Evolutionary conservation across 106 monocot species (phyloP).

Genomic region (Iris macrosiphon): DNA sequence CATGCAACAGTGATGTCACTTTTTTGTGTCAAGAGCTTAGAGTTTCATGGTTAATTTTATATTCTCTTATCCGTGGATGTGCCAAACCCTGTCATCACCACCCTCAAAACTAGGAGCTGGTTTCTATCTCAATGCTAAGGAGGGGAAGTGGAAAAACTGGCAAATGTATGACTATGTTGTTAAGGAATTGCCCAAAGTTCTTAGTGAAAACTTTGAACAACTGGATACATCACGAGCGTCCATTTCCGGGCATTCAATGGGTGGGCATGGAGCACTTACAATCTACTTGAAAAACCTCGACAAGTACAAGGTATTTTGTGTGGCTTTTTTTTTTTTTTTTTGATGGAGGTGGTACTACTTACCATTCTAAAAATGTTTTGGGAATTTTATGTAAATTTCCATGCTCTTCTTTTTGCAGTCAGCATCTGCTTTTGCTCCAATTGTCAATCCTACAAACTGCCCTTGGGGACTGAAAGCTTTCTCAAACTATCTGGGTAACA

Average conservation of each 20-base stretch:
- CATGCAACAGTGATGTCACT: background rate
- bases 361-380: background rate
- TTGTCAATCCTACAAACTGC: conserved; percentile 81
- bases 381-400: conserved; percentile 1
- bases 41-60: background rate
- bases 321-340: background rate
- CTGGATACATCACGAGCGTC: conserved; percentile 73
- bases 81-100: too few species aligned
- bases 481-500: conserved; percentile 78
- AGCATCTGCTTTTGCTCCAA: conserved; percentile 88
- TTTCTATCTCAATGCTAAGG: conserved; percentile 89
- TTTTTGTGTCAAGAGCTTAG: background rate
- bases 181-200: conserved; percentile 74
- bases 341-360: background rate
- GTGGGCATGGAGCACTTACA: conserved; percentile 92
- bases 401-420: conserved; percentile 38
- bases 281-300: conserved; percentile 84
- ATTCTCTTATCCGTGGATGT: too few species aligned
- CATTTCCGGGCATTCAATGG: conserved; percentile 98
- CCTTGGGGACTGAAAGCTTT: conserved; percentile 98
- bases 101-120: conserved; percentile 68
- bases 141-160: conserved; percentile 97
- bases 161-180: conserved; percentile 97
- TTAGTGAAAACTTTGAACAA: conserved; percentile 74
- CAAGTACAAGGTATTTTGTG: conserved; percentile 65